Conservation (phyloP, 1,139 yeast genomes). For the Torulaspora globosa region DNA sequence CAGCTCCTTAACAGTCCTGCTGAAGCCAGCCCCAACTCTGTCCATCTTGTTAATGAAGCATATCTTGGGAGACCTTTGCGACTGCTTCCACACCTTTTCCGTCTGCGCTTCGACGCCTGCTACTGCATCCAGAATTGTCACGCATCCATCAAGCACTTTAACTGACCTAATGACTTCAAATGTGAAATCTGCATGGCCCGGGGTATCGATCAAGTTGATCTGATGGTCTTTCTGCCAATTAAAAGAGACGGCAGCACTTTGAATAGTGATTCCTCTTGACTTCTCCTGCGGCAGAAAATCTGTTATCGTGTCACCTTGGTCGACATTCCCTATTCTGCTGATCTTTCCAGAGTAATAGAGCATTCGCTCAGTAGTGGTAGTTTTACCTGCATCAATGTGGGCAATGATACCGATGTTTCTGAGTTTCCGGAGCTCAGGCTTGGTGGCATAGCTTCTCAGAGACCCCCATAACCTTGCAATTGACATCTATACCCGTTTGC, state of each 20-base stretch:
- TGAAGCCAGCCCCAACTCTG: slow-evolving; percentile 90
- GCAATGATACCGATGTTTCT: slow-evolving; percentile 73
- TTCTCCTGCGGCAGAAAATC: slow-evolving; percentile 89
- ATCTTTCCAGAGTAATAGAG: slow-evolving; percentile 82
- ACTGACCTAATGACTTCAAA: slow-evolving; percentile 89
- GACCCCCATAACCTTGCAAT: slow-evolving; percentile 3
- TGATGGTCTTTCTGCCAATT: slow-evolving; percentile 70
- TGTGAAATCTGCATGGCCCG: slow-evolving; percentile 97
- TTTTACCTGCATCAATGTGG: slow-evolving; percentile 94
- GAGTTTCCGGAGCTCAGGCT: slow-evolving; percentile 22
- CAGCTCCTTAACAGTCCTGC: slow-evolving; percentile 82
- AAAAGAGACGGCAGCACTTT: slow-evolving; percentile 90
- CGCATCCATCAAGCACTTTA: slow-evolving; percentile 89
- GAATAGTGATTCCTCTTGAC: slow-evolving; percentile 91
- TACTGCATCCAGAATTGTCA: slow-evolving; percentile 87
- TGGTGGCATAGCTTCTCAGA: slow-evolving; percentile 18
- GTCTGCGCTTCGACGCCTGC: slow-evolving; percentile 99
- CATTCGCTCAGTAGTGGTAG: slow-evolving; percentile 94
- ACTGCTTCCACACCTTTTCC: slow-evolving; percentile 94
- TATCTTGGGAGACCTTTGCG: slow-evolving; percentile 66
- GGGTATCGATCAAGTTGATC: slow-evolving; percentile 89
- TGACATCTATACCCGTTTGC: background rate
- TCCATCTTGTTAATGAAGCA: slow-evolving; percentile 94
- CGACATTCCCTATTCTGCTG: slow-evolving; percentile 82
- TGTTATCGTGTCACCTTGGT: slow-evolving; percentile 94